Evolutionary conservation across 2,329 filamentous ascomycete species (phyloP).

Genomic region (Cytospora mali): DNA sequence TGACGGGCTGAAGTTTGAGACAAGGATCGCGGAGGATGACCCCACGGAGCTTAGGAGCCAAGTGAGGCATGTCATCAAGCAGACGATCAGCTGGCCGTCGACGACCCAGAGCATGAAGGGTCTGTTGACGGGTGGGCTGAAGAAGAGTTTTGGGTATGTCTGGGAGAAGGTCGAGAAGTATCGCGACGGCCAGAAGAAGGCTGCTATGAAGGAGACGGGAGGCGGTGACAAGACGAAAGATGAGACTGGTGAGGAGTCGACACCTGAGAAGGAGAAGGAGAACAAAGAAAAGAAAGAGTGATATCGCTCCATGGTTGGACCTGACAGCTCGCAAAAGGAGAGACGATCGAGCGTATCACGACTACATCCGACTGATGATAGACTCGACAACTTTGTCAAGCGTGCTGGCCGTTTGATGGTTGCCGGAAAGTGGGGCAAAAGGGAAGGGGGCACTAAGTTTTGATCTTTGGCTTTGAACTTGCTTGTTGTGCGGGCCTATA

Average conservation of each 20-base stretch:
- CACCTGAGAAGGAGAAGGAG: background rate
- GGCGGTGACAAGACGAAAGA: conserved; percentile 2
- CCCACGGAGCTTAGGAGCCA: conserved; percentile 67
- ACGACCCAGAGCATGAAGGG: conserved; percentile 87
- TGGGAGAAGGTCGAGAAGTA: conserved; percentile 78
- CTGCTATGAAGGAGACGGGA: conserved; percentile 10
- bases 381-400: background rate
- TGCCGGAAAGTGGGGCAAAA: background rate
- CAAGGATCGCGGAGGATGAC: conserved; percentile 74
- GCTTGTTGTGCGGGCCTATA: background rate
- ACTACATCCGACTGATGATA: background rate
- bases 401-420: background rate
- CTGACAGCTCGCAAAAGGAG: background rate
- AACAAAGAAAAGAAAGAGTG: conserved; percentile 26
- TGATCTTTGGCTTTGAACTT: background rate
- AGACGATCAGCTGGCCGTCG: conserved; percentile 91
- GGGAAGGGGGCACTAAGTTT: background rate
- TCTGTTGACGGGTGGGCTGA: conserved; percentile 73
- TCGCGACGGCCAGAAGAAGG: conserved; percentile 44
- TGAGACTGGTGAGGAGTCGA: conserved; percentile 3
- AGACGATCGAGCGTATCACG: background rate
- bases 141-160: conserved; percentile 73
- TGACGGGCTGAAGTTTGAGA: conserved; percentile 65
- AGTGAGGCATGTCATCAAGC: conserved; percentile 76
- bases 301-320: background rate